Conservation (phyloP, 2,329 filamentous ascomycete genomes). For the Fusarium metavorans region DNA sequence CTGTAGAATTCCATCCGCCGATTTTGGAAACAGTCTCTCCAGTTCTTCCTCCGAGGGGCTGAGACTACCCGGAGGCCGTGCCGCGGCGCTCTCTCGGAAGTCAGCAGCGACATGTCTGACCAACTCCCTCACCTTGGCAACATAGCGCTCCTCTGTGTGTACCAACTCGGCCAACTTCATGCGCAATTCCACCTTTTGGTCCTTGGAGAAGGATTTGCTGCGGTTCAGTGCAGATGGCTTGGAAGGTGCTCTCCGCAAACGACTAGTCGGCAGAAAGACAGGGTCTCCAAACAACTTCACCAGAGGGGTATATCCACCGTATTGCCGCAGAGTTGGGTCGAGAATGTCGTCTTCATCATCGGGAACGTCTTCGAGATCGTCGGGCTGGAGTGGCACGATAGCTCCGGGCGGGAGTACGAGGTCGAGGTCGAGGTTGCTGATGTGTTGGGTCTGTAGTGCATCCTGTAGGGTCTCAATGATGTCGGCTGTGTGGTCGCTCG, state of each 20-base stretch:
- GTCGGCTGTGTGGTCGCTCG: conserved; percentile 80
- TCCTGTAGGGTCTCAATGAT: conserved; percentile 79
- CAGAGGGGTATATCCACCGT: conserved; percentile 81
- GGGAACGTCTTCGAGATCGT: conserved; percentile 69
- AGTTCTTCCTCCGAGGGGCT: conserved; percentile 80
- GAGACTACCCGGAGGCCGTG: conserved; percentile 68
- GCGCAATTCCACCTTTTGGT: conserved; percentile 86
- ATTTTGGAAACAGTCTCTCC: conserved; percentile 82
- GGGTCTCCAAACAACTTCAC: conserved; percentile 85
- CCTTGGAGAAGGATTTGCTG: conserved; percentile 80
- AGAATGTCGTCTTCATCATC: conserved; percentile 75
- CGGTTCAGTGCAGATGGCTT: conserved; percentile 84
- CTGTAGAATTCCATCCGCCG: conserved; percentile 82
- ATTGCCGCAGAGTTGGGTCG: conserved; percentile 75
- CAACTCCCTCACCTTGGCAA: conserved; percentile 86
- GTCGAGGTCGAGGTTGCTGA: conserved; percentile 89
- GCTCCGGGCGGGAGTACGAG: conserved; percentile 84
- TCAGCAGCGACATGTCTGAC: conserved; percentile 85
- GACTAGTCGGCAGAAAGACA: conserved; percentile 87
- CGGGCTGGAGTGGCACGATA: conserved; percentile 73
- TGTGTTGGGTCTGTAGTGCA: conserved; percentile 82
- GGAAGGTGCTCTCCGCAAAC: conserved; percentile 86
- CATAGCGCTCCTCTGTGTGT: conserved; percentile 94
- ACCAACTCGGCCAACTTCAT: conserved; percentile 92
- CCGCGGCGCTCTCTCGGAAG: conserved; percentile 77